Evolutionary conservation across 768 basidiomycete species (phyloP), one percentile per base, ranked within the genome.

Genomic region (Candolleomyces eurysporus): DNA sequence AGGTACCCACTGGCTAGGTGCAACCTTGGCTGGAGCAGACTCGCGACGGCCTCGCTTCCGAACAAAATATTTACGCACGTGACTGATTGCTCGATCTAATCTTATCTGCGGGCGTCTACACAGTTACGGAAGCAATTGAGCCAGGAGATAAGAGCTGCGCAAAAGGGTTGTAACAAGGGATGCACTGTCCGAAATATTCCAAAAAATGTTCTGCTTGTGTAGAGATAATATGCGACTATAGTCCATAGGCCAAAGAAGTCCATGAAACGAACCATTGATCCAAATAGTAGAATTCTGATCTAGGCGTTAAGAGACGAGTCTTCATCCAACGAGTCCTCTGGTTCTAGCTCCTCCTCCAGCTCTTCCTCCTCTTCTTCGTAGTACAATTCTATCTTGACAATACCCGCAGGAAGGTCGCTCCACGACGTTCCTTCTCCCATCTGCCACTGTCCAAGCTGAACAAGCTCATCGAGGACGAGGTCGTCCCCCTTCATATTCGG

Each of bases 381-480:
- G 31, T 68, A 75, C 16, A 65, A 68, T 21, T 74, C 70, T 17
- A 76, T 68, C 22, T 64, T 61, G 4, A 79, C 66, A 45, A 64
- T 67, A 26, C 51, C 57, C 26, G 66, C 64, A 58, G 64, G 60
- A 52, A 56, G 31, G 7, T 26, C 63, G 31, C 60, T 55, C 21
- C 58, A 48, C 16, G 60, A 45, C 30, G 19, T 49, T 10, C 49
- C 59, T 8, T 48, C 51, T 13, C n/a, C 54, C 7, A 68, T 65
- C n/a, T n/a, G n/a, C 59, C 70, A 75, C 17, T 36, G 36, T 11
- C 81, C 79, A 6, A 63, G 51, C 16, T 75, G 67, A 16, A 81
- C 76, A 32, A 84, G 68, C 19, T 60, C 62, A 62, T 81, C 78
- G 9, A 82, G 62, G 14, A 73, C 71, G 13, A 39, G 19, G 59